phyloP scores from a whole-genome alignment of 352 stramenopile species.

The Globisporangium viniferum region DNA sequence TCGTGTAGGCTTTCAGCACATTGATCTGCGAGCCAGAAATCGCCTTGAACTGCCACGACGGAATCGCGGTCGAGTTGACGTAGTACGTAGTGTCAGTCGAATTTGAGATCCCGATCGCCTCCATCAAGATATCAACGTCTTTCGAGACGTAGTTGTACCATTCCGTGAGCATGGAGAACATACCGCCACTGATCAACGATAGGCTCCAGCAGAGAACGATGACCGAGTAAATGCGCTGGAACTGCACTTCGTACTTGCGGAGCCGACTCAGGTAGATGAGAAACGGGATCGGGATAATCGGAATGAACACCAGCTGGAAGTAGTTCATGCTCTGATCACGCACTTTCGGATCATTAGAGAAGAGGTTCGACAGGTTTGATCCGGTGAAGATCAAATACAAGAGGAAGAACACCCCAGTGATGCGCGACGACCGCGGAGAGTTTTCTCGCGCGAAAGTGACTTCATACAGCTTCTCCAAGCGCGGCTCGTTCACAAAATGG shows the following conservation, averaged over 20 bases:
- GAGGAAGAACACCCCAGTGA: constrained; percentile 60
- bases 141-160: constrained; percentile 76
- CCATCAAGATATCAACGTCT: constrained; percentile 65
- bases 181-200: constrained; percentile 68
- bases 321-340: constrained; percentile 53
- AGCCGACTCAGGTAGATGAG: constrained; percentile 61
- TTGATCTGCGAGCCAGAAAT: constrained; percentile 50
- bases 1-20: constrained; percentile 63
- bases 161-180: constrained; percentile 83
- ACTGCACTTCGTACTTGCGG: constrained; percentile 66
- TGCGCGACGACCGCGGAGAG: constrained; percentile 57
- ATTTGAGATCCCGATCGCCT: constrained; percentile 41
- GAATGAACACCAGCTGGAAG: constrained; percentile 64
- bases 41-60: constrained; percentile 55
- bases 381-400: constrained; percentile 75
- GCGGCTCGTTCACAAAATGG: constrained; percentile 64
- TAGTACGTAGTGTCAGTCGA: constrained; percentile 41
- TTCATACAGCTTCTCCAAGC: constrained; percentile 77
- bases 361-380: constrained; percentile 67
- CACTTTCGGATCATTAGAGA: constrained; percentile 51
- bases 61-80: constrained; percentile 48
- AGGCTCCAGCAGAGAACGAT: constrained; percentile 69
- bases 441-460: constrained; percentile 81
- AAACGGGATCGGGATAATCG: constrained; percentile 64
- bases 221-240: constrained; percentile 69